These are phyloP conservation scores for Lentinula sp. DNA, from an alignment of 768 basidiomycete species.

Conservation along the genomic window DNA sequence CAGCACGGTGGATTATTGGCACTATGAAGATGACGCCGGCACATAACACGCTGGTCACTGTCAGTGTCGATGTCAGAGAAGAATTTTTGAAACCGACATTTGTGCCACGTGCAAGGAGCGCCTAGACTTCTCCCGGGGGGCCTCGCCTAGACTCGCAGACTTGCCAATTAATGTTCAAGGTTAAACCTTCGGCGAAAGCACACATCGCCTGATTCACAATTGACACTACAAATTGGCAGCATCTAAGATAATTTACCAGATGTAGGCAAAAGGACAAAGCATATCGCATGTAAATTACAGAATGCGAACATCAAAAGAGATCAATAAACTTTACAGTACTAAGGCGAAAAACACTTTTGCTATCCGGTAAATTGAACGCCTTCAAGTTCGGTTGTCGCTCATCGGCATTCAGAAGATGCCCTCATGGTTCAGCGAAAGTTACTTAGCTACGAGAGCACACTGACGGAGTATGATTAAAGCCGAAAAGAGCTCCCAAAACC, in stretches of 20 bases:
- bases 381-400: background rate
- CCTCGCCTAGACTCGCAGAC: too few relatives aligned
- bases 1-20: background rate
- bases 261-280: too few relatives aligned
- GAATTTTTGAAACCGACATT: background rate
- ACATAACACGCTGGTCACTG: constrained; percentile 6
- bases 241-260: too few relatives aligned
- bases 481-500: background rate
- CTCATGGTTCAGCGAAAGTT: background rate
- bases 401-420: background rate
- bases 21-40: background rate
- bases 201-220: too few relatives aligned
- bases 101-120: background rate
- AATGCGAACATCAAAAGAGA: background rate
- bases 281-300: background rate
- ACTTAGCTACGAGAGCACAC: background rate
- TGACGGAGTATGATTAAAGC: background rate
- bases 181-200: too few relatives aligned
- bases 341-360: background rate
- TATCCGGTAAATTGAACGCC: background rate
- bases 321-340: background rate
- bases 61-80: background rate
- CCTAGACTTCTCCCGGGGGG: background rate
- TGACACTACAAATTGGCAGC: too few relatives aligned
- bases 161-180: too few relatives aligned